Conservation (phyloP, 2,329 filamentous ascomycete genomes). For the Polytolypa hystricis region DNA sequence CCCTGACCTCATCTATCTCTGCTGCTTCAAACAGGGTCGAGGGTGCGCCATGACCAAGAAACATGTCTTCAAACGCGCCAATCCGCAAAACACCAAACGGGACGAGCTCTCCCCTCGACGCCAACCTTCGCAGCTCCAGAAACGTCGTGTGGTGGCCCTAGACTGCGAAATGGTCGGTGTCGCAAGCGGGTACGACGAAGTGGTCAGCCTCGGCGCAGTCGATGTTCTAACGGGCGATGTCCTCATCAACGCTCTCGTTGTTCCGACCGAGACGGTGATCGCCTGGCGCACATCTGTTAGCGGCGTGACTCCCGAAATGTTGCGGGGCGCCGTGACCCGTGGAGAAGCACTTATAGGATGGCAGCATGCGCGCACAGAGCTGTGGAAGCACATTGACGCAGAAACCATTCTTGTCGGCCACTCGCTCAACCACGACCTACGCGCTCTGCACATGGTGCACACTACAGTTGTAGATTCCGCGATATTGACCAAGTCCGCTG, state of each 20-base stretch:
- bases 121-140: not conserved
- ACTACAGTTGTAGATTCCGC: conserved; percentile 35
- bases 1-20: too few relatives aligned
- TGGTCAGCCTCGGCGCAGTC: conserved; percentile 30
- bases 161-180: conserved; percentile 39
- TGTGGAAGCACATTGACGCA: conserved; percentile 34
- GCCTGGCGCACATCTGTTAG: conserved; percentile 32
- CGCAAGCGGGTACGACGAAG: conserved; percentile 12
- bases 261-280: conserved; percentile 23
- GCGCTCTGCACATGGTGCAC: conserved; percentile 35
- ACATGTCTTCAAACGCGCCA: conserved; percentile 5
- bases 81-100: not conserved
- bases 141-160: conserved; percentile 27
- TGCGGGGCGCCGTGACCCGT: conserved; percentile 21
- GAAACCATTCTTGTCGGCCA: conserved; percentile 42
- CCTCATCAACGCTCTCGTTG: conserved; percentile 35
- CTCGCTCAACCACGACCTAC: conserved; percentile 35
- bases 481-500: conserved; percentile 30
- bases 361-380: conserved; percentile 30
- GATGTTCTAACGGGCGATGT: conserved; percentile 39
- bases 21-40: conserved; percentile 5
- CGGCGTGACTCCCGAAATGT: conserved; percentile 24
- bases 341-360: conserved; percentile 31
- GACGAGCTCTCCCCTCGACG: not conserved
- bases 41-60: conserved; percentile 4